Evolutionary conservation across 352 stramenopile genomes (phyloP), one percentile per base, ranked within the genome.

Genomic region (Phytophthora citricola): DNA sequence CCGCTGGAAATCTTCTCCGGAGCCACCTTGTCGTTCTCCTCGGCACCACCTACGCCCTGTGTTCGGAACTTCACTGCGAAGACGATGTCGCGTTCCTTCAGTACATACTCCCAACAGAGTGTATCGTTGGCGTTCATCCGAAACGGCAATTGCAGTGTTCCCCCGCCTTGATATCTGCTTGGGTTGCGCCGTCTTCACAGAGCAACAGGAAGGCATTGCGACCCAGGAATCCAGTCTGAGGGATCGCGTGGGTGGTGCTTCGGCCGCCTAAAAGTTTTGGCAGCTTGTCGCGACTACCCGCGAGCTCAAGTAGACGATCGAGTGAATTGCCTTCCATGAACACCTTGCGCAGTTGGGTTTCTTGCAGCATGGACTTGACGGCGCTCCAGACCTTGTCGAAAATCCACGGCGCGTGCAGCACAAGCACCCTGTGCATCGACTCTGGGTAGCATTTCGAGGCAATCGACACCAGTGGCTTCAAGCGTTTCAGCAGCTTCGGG

Each of bases 41-140:
- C 72, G 1, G 85, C 85, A 11, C 83, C 85, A 43, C 85, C 85
- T 1, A 89, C 68, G 26, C 83, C 85, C 52, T 93, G 85, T 14
- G 81, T 93, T 50, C 85, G 83, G 44, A 89, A 83, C 58, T 87
- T 90, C 69, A 93, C 78, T 27, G 71, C 63, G 54, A 93, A 93
- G 14, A 87, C 65, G 26, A 93, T 81, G 59, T 93, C 82, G 38
- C 78, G 73, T 12, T 69, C 59, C 49, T 89, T 83, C 26, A 93
- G 72, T 29, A 84, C 79, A 60, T 84, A 91, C 49, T 93, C 85
- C 82, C 81, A 93, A 71, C 85, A 93, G 27, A 93, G 65, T 2
- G 85, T 91, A 62, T 93, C 81, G 51, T 91, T 90, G 8, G 71
- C 75, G 3, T 63, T 76, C 58, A 91, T 88, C 24, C 85, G 82